Evolutionary conservation across 1,139 yeast species (phyloP).

Genomic region (Blastobotrys arbuscula): DNA sequence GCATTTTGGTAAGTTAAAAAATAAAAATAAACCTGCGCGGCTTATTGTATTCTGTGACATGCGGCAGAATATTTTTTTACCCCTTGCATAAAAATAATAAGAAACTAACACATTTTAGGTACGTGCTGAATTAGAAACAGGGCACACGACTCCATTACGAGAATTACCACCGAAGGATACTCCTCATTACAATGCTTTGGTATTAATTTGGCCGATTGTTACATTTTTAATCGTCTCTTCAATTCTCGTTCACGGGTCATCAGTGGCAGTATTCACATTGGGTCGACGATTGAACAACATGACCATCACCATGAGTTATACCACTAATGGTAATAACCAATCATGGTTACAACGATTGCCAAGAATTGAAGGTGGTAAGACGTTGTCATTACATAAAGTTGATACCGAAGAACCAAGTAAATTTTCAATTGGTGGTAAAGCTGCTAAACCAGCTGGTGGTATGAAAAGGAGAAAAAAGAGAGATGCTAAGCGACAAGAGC

Average conservation of each 20-base stretch:
- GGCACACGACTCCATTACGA: constrained; percentile 56
- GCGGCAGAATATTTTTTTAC: neutral
- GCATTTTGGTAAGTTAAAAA: constrained; percentile 47
- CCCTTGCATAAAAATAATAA: neutral
- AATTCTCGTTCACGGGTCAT: constrained; percentile 91
- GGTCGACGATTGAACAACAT: constrained; percentile 87
- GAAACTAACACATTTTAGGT: constrained; percentile 28
- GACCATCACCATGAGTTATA: constrained; percentile 89
- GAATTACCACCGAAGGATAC: constrained; percentile 48
- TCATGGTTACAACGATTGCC: constrained; percentile 89
- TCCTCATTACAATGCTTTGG: constrained; percentile 64
- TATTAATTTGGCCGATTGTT: constrained; percentile 84
- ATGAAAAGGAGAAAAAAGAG: constrained; percentile 45
- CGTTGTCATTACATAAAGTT: constrained; percentile 74
- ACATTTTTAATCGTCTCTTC: constrained; percentile 82
- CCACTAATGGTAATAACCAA: constrained; percentile 61
- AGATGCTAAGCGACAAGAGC: constrained; percentile 32
- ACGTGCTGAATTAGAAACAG: constrained; percentile 67
- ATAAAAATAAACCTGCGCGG: neutral
- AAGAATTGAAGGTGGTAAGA: constrained; percentile 59
- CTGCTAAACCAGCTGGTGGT: constrained; percentile 79
- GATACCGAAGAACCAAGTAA: constrained; percentile 51
- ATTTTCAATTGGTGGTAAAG: constrained; percentile 23
- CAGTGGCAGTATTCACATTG: constrained; percentile 86
- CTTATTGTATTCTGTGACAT: neutral